These are phyloP conservation scores for Scutellaria minor DNA, from an alignment of 257 asterid genomes.

Conservation along the genomic window DNA sequence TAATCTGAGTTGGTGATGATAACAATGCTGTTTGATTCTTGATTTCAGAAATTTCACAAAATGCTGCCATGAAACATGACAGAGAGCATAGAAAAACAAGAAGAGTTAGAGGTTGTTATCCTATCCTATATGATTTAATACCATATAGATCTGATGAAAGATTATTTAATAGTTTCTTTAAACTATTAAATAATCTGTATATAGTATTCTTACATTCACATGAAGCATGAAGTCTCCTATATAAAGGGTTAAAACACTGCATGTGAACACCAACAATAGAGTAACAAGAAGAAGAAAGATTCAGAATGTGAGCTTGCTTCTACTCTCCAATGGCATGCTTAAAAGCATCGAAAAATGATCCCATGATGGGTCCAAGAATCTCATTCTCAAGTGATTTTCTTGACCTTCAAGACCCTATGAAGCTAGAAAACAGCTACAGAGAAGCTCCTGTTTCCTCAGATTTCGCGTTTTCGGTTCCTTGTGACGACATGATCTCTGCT, in stretches of 20 bases:
- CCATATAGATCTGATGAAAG: conserved; percentile 36
- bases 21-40: too few relatives aligned
- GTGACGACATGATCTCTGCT: conserved; percentile 55
- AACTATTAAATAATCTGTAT: too few relatives aligned
- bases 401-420: conserved; percentile 49
- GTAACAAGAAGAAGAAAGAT: background rate
- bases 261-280: conserved; percentile 38
- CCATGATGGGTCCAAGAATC: conserved; percentile 58
- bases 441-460: conserved; percentile 81
- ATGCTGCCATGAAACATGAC: too few relatives aligned
- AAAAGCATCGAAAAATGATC: conserved; percentile 40
- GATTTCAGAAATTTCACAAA: too few relatives aligned
- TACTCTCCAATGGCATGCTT: conserved; percentile 54
- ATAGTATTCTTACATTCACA: too few relatives aligned
- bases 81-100: too few relatives aligned
- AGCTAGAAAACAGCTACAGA: conserved; percentile 56
- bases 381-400: conserved; percentile 83
- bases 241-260: conserved; percentile 42
- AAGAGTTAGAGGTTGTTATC: background rate
- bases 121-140: background rate
- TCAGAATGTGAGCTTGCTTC: background rate
- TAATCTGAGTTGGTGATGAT: too few relatives aligned
- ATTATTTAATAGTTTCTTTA: conserved; percentile 30
- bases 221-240: conserved; percentile 26
- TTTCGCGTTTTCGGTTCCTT: conserved; percentile 64